Percentiles rank a stretch among this genome's conserved stretches.
phyloP scores from a whole-genome alignment of 148 eudicot genomes.

The Rhododendron ovatum region DNA sequence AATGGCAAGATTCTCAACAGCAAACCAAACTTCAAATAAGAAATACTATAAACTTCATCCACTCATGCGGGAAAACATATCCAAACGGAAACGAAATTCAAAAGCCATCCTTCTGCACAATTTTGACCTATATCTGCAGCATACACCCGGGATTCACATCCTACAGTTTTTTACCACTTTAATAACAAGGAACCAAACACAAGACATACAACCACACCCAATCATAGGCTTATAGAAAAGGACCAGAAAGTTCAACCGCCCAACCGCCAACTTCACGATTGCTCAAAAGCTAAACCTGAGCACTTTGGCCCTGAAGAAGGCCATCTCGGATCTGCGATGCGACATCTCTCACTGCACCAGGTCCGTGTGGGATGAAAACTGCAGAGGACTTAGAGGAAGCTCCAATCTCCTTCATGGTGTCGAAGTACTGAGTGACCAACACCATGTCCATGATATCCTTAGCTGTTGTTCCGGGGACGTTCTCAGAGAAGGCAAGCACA shows the following conservation, averaged over 20 bases:
- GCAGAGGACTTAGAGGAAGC: conserved; percentile 44
- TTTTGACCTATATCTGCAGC: neutral
- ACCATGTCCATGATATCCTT: conserved; percentile 62
- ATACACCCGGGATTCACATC: neutral
- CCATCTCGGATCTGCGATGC: conserved; percentile 24
- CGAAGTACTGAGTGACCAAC: conserved; percentile 45
- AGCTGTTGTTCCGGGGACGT: conserved; percentile 50
- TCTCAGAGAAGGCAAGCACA: conserved; percentile 49
- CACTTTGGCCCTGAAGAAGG: conserved; percentile 12
- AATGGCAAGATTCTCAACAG: neutral
- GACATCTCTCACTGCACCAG: conserved; percentile 23
- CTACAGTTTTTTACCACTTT: neutral
- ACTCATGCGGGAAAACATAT: neutral
- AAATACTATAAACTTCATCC: neutral
- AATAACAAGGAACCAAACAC: neutral
- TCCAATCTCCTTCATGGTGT: conserved; percentile 48
- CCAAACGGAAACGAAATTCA: neutral
- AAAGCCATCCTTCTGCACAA: neutral
- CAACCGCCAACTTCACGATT: conserved; percentile 2
- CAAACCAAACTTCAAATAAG: neutral
- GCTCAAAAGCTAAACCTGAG: neutral
- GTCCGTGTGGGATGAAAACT: conserved; percentile 51
- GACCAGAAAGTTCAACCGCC: neutral
- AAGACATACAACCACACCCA: neutral
- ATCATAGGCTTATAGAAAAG: neutral